Evolutionary conservation across 2,329 filamentous ascomycete species (phyloP), one percentile per base, ranked within the genome.

Genomic region (Pseudocercospora eumusae): DNA sequence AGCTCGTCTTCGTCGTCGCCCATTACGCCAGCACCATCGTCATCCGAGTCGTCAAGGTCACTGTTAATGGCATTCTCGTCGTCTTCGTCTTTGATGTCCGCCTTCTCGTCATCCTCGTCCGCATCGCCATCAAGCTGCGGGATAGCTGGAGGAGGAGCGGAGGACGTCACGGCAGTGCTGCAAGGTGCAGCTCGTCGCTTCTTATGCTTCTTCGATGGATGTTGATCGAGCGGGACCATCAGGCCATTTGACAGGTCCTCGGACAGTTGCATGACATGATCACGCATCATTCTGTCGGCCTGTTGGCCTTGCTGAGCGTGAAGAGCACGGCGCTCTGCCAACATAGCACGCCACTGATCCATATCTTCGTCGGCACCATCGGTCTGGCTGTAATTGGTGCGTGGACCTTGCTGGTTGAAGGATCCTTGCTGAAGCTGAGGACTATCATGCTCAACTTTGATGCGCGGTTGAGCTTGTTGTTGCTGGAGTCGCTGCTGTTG

Each of bases 61-160:
- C 95, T 98, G 77, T 99, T 99, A 79, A 99, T 99, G 1, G 93
- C 95, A 75, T 99, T 93, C 68, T 96, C 93, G 67, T 97, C 93
- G 11, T 75, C 71, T 56, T 76, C 72, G 56, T 86, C 86, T 23
- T 83, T 78, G 61, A 73, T 57, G 40, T 67, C 68, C 7, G 64
- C 56, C 59, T 78, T 75, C 50, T 77, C 75, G 50, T 80, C 76
- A 45, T 81, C 78, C 13, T 78, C 74, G 69, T 85, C 81, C 21
- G 86, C 85, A 42, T 82, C 81, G 4, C 88, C 89, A 68, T 86
- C 84, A 28, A 82, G 75, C 60, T 81, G 79, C 36, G 79, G 74
- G 11, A 80, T 75, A 2, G 64, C 59, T 18, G 71, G 60, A 13
- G 49, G 23, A 27, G 54, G 33, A 36, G 28, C 44, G 18, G 59